Conservation (phyloP, 768 basidiomycete species). For the Leccinum subtestaceum region DNA sequence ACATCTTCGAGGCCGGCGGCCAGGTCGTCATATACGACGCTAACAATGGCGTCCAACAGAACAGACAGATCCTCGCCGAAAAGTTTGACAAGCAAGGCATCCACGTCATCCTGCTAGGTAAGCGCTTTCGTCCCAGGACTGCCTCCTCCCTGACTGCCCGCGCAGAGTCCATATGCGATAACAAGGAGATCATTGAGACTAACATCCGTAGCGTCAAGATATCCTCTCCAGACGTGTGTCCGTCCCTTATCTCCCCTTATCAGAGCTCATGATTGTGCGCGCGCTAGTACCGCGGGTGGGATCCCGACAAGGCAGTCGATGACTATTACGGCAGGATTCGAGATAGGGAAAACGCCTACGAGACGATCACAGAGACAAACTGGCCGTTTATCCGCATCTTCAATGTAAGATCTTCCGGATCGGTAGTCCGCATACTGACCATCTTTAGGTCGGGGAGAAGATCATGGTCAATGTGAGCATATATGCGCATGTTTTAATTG, state of each 20-base stretch:
- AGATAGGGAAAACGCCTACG: slow-evolving; percentile 84
- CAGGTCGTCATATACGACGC: slow-evolving; percentile 99
- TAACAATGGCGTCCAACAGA: slow-evolving; percentile 79
- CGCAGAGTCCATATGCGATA: slow-evolving; percentile 86
- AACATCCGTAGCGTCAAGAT: slow-evolving; percentile 98
- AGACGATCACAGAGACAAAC: slow-evolving; percentile 85
- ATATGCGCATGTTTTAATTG: not conserved
- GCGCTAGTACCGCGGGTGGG: slow-evolving; percentile 83
- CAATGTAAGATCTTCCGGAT: slow-evolving; percentile 53
- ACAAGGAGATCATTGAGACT: slow-evolving; percentile 86
- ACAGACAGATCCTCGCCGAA: slow-evolving; percentile 69
- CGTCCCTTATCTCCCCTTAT: not conserved
- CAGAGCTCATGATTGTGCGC: not conserved
- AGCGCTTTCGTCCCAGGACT: slow-evolving; percentile 12
- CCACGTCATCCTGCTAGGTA: slow-evolving; percentile 93
- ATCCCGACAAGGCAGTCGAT: slow-evolving; percentile 85
- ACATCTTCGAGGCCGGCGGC: slow-evolving; percentile 82
- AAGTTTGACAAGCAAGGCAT: slow-evolving; percentile 85
- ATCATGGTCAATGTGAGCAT: slow-evolving; percentile 85
- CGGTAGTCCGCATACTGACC: slow-evolving; percentile 7
- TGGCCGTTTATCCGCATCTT: slow-evolving; percentile 95
- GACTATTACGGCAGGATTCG: slow-evolving; percentile 91
- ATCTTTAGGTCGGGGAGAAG: slow-evolving; percentile 81
- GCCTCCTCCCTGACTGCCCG: slow-evolving; percentile 7
- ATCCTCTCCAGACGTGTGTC: slow-evolving; percentile 90